Evolutionary conservation across 2,329 filamentous ascomycete species (phyloP).

Genomic region (Colletotrichum euphorbiae): DNA sequence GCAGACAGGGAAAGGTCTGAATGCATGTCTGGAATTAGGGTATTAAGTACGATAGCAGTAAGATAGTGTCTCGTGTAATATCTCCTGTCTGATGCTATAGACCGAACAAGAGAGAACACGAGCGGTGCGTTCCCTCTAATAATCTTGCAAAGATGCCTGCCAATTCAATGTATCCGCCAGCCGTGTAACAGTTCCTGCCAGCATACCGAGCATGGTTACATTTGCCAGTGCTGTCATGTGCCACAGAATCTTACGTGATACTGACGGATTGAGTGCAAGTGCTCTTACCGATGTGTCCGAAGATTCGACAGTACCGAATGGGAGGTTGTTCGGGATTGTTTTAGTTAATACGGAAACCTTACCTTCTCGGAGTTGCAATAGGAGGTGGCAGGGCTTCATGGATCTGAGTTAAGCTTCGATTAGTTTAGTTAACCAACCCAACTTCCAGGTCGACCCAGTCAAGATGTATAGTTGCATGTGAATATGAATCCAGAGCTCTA

Average conservation of each 20-base stretch:
- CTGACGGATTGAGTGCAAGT: not conserved
- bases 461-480: not conserved
- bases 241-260: not conserved
- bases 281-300: not conserved
- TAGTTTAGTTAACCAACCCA: not conserved
- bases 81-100: not conserved
- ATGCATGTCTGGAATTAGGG: not conserved
- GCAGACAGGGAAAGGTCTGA: not conserved
- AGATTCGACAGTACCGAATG: not conserved
- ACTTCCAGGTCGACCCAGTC: not conserved
- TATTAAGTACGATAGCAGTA: not conserved
- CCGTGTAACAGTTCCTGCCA: not conserved
- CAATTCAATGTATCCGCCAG: not conserved
- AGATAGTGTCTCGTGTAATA: no score
- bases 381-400: not conserved
- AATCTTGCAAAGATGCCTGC: not conserved
- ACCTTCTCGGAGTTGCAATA: not conserved
- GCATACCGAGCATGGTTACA: not conserved
- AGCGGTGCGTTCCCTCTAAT: not conserved
- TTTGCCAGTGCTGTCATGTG: not conserved
- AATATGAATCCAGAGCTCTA: not conserved
- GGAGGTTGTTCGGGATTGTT: not conserved
- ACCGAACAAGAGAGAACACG: not conserved
- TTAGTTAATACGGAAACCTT: constrained; percentile 20
- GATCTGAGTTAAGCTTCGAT: constrained; percentile 1